phyloP scores from a whole-genome alignment of 208 protist species.

The Leishmania major region DNA sequence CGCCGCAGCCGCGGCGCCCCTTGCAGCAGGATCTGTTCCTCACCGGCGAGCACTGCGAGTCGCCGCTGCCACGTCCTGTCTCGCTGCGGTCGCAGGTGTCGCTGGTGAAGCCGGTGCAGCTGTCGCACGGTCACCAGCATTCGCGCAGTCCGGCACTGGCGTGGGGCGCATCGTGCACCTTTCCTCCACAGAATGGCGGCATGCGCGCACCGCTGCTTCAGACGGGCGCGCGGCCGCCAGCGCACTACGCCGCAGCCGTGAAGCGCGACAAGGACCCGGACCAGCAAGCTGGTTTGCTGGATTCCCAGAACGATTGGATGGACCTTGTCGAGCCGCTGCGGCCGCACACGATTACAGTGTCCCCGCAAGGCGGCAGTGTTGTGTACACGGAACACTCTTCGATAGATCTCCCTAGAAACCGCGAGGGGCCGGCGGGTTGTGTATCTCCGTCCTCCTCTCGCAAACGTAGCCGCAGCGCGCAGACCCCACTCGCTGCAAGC shows the following conservation, averaged over 20 bases:
- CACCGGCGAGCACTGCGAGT: constrained; percentile 9
- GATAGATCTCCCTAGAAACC: neutral
- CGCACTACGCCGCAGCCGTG: neutral
- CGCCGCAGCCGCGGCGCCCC: constrained; percentile 8
- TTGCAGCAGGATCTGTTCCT: neutral
- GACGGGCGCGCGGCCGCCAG: neutral
- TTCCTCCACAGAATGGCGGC: neutral
- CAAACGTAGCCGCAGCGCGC: constrained; percentile 20
- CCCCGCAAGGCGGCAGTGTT: constrained; percentile 20
- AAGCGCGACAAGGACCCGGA: neutral
- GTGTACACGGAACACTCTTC: constrained; percentile 23
- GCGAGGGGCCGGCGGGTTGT: neutral
- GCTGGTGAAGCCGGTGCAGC: neutral
- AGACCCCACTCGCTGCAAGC: constrained; percentile 4
- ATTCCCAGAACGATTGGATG: constrained; percentile 37
- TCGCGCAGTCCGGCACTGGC: neutral
- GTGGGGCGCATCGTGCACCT: too few relatives aligned
- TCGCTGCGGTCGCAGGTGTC: constrained; percentile 62
- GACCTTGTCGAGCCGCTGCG: constrained; percentile 35
- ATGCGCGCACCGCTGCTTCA: too few relatives aligned
- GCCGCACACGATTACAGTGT: constrained; percentile 30
- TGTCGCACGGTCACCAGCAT: neutral
- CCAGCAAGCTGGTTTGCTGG: constrained; percentile 17
- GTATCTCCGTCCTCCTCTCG: neutral
- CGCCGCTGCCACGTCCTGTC: constrained; percentile 67